Evolutionary conservation across 805 yeast genomes (phyloP).

Genomic region (Lipomyces lipofer): DNA sequence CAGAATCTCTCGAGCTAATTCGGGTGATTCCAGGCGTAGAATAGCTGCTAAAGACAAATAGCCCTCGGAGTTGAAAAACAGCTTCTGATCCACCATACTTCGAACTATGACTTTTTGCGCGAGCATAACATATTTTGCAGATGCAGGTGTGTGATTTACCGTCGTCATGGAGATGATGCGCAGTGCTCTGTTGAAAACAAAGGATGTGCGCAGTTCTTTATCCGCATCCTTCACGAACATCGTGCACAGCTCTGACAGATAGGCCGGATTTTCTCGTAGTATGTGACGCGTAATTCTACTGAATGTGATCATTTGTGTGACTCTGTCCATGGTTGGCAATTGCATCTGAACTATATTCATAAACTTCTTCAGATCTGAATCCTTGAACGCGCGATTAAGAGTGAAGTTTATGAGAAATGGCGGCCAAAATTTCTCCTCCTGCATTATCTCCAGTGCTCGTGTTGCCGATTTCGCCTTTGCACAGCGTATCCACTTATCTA

Average conservation of each 20-base stretch:
- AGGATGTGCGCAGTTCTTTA: slow-evolving; percentile 6
- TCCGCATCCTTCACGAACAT: slow-evolving; percentile 10
- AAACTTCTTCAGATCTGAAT: neutral
- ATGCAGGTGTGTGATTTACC: slow-evolving; percentile 1
- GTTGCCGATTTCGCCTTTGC: slow-evolving; percentile 6
- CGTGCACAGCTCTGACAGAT: slow-evolving; percentile 5
- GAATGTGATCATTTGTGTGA: slow-evolving; percentile 14
- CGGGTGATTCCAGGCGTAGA: slow-evolving; percentile 10
- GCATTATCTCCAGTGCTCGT: slow-evolving; percentile 11
- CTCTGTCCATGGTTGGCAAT: slow-evolving; percentile 1
- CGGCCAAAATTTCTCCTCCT: slow-evolving; percentile 14
- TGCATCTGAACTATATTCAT: slow-evolving; percentile 4
- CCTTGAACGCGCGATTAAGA: slow-evolving; percentile 5
- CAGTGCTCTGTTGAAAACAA: slow-evolving; percentile 14
- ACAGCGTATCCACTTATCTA: slow-evolving; percentile 18
- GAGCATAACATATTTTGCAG: neutral
- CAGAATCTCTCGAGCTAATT: slow-evolving; percentile 9
- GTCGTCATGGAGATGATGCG: slow-evolving; percentile 9
- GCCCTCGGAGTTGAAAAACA: slow-evolving; percentile 15
- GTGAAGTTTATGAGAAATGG: slow-evolving; percentile 12
- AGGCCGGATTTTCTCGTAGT: neutral
- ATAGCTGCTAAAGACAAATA: slow-evolving; percentile 15
- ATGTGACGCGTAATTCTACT: slow-evolving; percentile 6
- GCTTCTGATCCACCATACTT: slow-evolving; percentile 4
- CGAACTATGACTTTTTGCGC: slow-evolving; percentile 16